phyloP scores from a whole-genome alignment of 164 flowering plant genomes.

The Chimonanthus salicifolius region DNA sequence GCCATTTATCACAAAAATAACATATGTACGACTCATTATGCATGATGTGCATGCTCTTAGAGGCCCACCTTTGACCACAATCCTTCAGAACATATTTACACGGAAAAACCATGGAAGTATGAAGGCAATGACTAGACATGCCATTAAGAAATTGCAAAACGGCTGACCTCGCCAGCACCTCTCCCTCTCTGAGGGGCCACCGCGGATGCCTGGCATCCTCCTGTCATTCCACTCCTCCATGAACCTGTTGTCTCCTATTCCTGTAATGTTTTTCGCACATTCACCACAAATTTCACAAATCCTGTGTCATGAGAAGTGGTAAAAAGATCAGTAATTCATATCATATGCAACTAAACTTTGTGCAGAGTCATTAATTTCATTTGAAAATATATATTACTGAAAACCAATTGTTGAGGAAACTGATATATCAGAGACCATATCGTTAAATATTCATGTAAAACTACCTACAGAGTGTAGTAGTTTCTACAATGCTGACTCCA shows the following conservation, averaged over 20 bases:
- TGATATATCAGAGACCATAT: too few species aligned
- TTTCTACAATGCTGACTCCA: too few species aligned
- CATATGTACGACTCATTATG: not conserved
- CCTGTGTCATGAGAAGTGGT: conserved; percentile 25
- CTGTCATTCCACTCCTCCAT: conserved; percentile 50
- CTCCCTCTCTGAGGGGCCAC: conserved; percentile 19
- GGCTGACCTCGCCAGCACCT: conserved; percentile 52
- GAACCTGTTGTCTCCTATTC: conserved; percentile 36
- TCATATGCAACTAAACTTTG: not conserved
- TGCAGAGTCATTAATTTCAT: not conserved
- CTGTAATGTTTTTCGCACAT: conserved; percentile 48
- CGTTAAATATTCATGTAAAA: too few species aligned
- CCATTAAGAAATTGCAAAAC: conserved; percentile 58
- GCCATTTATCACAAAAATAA: too few species aligned
- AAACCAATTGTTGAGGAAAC: not conserved
- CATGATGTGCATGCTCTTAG: not conserved
- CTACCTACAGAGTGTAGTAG: too few species aligned
- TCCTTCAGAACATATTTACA: conserved; percentile 34
- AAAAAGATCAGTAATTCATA: not conserved
- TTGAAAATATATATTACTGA: not conserved
- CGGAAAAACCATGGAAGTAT: conserved; percentile 58
- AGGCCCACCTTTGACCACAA: not conserved
- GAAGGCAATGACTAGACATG: conserved; percentile 48
- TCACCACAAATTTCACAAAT: conserved; percentile 69
- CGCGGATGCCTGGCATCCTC: conserved; percentile 4